Percentiles rank a stretch among this genome's conserved stretches.
phyloP scores from a whole-genome alignment of 495 filamentous ascomycete species.

The Penicillium lagena region DNA sequence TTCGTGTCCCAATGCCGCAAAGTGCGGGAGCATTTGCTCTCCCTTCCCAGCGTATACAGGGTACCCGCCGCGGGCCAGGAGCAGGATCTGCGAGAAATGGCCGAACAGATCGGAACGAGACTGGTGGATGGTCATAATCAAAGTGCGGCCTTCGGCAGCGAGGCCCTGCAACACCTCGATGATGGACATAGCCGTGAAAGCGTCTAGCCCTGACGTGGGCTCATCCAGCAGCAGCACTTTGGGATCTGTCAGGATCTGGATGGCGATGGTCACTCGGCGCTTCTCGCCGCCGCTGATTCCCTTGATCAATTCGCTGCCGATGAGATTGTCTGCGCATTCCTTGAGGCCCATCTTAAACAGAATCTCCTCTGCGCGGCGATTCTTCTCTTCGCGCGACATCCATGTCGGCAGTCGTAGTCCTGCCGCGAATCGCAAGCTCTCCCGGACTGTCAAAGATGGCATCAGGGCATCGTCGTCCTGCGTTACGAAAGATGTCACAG shows the following conservation, averaged over 20 bases:
- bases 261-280: conserved; percentile 65
- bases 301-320: conserved; percentile 64
- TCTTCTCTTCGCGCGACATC: conserved; percentile 60
- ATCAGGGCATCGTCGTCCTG: conserved; percentile 71
- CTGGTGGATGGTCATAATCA: conserved; percentile 72
- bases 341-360: conserved; percentile 68
- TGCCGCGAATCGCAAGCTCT: conserved; percentile 64
- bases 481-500: conserved; percentile 67
- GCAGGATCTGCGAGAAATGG: conserved; percentile 62
- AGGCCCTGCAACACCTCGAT: conserved; percentile 62
- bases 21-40: conserved; percentile 59
- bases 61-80: conserved; percentile 61
- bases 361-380: conserved; percentile 59
- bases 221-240: conserved; percentile 66
- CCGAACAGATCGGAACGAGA: conserved; percentile 65
- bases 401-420: conserved; percentile 59
- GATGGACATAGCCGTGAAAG: conserved; percentile 69
- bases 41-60: conserved; percentile 62
- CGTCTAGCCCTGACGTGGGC: conserved; percentile 69
- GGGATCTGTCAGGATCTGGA: conserved; percentile 69
- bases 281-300: conserved; percentile 77
- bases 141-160: conserved; percentile 65
- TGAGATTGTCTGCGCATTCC: conserved; percentile 68
- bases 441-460: conserved; percentile 66
- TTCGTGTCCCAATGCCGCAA: conserved; percentile 48